These are phyloP conservation scores for Penicillium verrucosum DNA, from an alignment of 2,329 filamentous ascomycete genomes.

Conservation along the genomic window DNA sequence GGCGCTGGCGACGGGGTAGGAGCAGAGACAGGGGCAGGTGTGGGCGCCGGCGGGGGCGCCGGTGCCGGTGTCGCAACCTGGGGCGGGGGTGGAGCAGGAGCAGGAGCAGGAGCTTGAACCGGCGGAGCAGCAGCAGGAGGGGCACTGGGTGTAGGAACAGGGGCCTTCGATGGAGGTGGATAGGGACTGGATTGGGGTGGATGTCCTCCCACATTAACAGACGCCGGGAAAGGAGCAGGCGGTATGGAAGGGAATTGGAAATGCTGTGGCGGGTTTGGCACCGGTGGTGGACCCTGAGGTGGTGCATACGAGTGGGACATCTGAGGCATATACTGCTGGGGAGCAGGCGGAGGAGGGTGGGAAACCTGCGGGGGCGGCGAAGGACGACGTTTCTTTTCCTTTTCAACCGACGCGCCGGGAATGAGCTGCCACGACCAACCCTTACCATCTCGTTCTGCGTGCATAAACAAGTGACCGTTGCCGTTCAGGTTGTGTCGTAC, in stretches of 20 bases:
- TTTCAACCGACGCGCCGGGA: constrained; percentile 58
- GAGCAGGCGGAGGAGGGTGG: constrained; percentile 29
- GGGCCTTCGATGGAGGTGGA: constrained; percentile 18
- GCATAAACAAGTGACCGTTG: constrained; percentile 57
- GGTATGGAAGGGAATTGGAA: constrained; percentile 40
- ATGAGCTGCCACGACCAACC: constrained; percentile 63
- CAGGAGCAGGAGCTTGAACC: constrained; percentile 14
- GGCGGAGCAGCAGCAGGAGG: constrained; percentile 6
- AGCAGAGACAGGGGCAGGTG: constrained; percentile 18
- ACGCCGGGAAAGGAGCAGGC: constrained; percentile 32
- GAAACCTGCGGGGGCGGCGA: constrained; percentile 40
- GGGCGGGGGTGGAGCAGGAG: constrained; percentile 19
- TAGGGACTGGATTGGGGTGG: constrained; percentile 26
- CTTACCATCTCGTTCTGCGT: constrained; percentile 60
- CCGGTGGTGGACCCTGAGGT: constrained; percentile 26
- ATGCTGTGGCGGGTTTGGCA: constrained; percentile 33
- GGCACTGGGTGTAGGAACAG: constrained; percentile 12
- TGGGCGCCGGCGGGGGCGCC: constrained; percentile 14
- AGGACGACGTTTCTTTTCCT: constrained; percentile 53
- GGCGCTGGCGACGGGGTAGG: constrained; percentile 14
- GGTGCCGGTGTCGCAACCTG: constrained; percentile 9
- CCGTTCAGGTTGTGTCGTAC: constrained; percentile 62
- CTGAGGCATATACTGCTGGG: constrained; percentile 38
- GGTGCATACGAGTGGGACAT: constrained; percentile 32
- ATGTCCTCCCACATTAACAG: constrained; percentile 23